Evolutionary conservation across 1,284 basidiomycete genomes (phyloP), one percentile per base, ranked within the genome.

Genomic region (Amylostereum chailletii): DNA sequence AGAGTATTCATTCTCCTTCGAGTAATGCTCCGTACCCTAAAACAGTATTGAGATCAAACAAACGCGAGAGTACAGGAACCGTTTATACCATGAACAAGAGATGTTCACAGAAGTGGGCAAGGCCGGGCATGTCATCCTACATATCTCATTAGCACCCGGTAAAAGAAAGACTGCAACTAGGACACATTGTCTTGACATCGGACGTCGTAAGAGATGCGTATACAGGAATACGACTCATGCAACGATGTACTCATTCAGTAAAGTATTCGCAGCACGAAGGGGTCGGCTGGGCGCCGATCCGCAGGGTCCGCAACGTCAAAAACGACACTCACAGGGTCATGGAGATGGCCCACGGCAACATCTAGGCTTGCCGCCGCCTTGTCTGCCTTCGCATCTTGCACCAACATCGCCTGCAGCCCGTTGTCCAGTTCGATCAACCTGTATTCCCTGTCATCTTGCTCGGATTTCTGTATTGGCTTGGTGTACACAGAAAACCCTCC

Each of bases 341-440:
- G 83, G 51, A 99, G 70, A 68, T 99, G 95, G 2, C 96, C 96
- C 1, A 98, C 94, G 19, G 89, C 88, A 43, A 99, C 93, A 69
- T 96, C 92, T 66, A 99, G 76, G 59, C 91, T 93, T 0, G 95
- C 96, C 0, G 93, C 91, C 4, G 93, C 89, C 71, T 96, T 97
- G 71, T 99, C 96, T 4, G 93, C 85, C 58, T 84, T 83, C 0
- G 79, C 70, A 64, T 99, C 96, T 53, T 90, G 88, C 26, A 98
- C 79, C 11, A 99, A 69, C 54, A 90, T 81, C 1, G 84, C 92
- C 57, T 94, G 84, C 11, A 99, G 72, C 1, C 90, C 92, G 63
- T 99, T 99, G 6, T 84, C 75, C 2, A 99, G 79, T 45, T 76
- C 78, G 51, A 99, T 88, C 48, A 95, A 69, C 50, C 88, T 76